Evolutionary conservation across 2,329 filamentous ascomycete species (phyloP).

Genomic region (Alternaria triticimaculans): DNA sequence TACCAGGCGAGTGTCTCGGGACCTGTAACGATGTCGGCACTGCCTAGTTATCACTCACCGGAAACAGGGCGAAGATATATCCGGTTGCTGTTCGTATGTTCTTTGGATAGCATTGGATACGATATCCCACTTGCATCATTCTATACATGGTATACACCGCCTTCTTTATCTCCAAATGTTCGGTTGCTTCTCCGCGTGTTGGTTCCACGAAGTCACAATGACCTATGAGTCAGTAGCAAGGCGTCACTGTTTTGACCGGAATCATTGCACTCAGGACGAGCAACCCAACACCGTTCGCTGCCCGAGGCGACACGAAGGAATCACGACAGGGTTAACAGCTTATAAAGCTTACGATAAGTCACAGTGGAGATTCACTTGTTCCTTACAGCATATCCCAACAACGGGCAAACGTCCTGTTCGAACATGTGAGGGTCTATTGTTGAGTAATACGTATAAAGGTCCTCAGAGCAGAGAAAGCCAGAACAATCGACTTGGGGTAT

Average conservation of each 20-base stretch:
- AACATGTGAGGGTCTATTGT: not conserved
- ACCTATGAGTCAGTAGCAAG: not conserved
- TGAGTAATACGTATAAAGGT: not conserved
- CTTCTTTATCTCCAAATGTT: not conserved
- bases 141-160: not conserved
- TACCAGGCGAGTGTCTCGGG: not conserved
- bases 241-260: not conserved
- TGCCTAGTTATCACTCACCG: slow-evolving; percentile 10
- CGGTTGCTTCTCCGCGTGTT: not conserved
- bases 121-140: not conserved
- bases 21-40: not conserved
- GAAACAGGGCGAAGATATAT: slow-evolving; percentile 6
- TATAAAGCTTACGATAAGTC: not conserved
- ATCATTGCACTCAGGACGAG: not conserved
- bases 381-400: not conserved
- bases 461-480: not conserved
- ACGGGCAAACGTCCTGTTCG: not conserved
- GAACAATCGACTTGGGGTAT: not conserved
- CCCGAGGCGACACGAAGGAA: not conserved
- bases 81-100: not conserved
- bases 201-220: not conserved
- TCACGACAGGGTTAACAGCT: not conserved
- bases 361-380: not conserved
- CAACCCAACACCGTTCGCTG: not conserved
- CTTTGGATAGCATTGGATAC: not conserved